Conservation (phyloP, 352 stramenopile genomes). For the Heterotrichella gracilis region DNA sequence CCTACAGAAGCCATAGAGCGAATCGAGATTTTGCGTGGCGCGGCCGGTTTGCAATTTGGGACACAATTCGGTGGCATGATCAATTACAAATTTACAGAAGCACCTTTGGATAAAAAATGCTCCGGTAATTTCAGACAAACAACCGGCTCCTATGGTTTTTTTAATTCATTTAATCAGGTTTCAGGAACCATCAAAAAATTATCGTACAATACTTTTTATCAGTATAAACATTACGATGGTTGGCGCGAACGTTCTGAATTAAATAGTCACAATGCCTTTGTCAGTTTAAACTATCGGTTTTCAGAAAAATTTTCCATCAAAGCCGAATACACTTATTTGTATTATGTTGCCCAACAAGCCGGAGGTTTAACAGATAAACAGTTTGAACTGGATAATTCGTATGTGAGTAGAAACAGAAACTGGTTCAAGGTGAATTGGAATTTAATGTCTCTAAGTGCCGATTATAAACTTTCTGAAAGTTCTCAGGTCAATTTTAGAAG, state of each 20-base stretch:
- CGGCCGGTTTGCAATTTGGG: background rate
- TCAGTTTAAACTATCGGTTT: background rate
- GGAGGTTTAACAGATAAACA: background rate
- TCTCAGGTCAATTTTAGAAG: background rate
- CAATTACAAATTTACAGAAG: constrained; percentile 9
- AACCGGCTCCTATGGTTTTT: background rate
- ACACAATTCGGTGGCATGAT: background rate
- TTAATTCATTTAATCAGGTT: background rate
- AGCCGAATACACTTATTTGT: background rate
- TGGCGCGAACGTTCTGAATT: background rate
- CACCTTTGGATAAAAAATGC: background rate
- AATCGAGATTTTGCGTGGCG: background rate
- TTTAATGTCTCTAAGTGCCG: background rate
- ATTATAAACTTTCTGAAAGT: background rate
- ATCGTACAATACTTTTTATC: background rate
- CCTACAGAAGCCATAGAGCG: background rate
- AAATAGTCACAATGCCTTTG: background rate
- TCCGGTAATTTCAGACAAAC: background rate
- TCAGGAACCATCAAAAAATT: background rate
- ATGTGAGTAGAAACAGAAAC: background rate
- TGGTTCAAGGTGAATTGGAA: constrained; percentile 2
- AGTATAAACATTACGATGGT: background rate
- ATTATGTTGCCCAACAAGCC: background rate
- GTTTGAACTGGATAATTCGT: background rate
- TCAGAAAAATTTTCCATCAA: background rate